Base-by-base conservation (phyloP, 805 yeast species). In the Metschnikowia reukaufii region DNA sequence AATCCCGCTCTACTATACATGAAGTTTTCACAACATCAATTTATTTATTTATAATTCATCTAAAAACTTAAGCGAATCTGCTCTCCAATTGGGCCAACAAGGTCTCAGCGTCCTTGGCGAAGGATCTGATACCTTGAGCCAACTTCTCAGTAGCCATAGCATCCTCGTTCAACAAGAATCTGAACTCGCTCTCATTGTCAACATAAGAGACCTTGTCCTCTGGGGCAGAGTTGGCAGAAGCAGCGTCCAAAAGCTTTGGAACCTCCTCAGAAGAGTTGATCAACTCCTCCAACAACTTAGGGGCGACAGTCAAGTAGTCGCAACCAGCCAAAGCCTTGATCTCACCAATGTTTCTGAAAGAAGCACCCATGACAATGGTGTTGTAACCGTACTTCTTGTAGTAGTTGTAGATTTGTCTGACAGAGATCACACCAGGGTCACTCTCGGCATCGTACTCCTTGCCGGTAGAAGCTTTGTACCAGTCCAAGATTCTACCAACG, bases 311-410 rank as follows among this genome's bases (percentile, higher is more conserved):
- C 74, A 94, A 79, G 82, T 76, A 90, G 72, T 94, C 99, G 66
- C 88, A 84, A 72, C 99, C 99, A 50, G 99, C 97, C 62, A 94
- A 79, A 61, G 95, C 96, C 73, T 84, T 86, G 74, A 94, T 88
- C 78, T 92, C 99, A 60, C 90, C 96, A 54, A 77, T 72, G 80
- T 91, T 94, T 84, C 99, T 92, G 90, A 94, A 92, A 50, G 98
- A 92, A 51, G 99, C 99, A 74, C 99, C 99, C 99, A 94, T 94
- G 66, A 94, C 98, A 67, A 94, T 91, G 70, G 99, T 94, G 64
- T 92, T 81, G 84, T 94, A 94, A 61, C 85, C 92, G 73, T 72
- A 88, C 78, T 92, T 92, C 85, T 94, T 94, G 87, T 94, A 94
- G 84, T 94, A 94, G 86, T 91, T 87, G 88, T 70, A 94, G 72